Evolutionary conservation across 1,139 yeast genomes (phyloP).

Genomic region (Pichia sp.): DNA sequence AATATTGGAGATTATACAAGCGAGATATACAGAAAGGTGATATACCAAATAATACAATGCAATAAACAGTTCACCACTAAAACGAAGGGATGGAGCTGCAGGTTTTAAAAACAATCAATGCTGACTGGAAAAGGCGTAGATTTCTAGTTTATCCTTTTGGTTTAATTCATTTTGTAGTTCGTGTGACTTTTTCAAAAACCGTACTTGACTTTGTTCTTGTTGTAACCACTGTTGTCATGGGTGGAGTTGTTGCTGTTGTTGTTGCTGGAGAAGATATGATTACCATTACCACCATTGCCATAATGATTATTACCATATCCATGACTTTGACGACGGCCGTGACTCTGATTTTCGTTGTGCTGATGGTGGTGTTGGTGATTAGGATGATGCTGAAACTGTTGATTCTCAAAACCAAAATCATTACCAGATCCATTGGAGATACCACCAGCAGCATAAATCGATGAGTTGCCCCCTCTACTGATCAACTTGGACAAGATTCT

Average conservation of each 20-base stretch:
- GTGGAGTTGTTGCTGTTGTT: background rate
- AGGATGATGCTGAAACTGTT: slow-evolving; percentile 1
- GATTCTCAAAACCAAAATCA: background rate
- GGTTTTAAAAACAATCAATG: no score
- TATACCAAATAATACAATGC: no score
- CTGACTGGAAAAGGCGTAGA: no score
- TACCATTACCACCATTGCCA: no score
- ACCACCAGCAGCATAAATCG: slow-evolving; percentile 4
- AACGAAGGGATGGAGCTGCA: no score
- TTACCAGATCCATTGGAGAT: background rate
- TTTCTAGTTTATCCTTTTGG: no score
- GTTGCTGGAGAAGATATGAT: no score
- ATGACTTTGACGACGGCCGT: slow-evolving; percentile 1
- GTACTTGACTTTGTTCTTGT: background rate
- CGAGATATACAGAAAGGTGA: no score
- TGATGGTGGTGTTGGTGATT: slow-evolving; percentile 2
- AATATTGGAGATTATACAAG: no score
- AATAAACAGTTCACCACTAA: no score
- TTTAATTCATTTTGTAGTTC: no score
- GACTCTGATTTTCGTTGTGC: background rate
- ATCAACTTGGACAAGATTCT: slow-evolving; percentile 44
- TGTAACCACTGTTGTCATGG: background rate
- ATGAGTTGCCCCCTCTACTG: slow-evolving; percentile 25
- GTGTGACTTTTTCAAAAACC: no score
- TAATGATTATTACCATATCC: slow-evolving; percentile 1